Base-by-base conservation (phyloP, 1,139 yeast genomes). In the Suhomyces maxii region DNA sequence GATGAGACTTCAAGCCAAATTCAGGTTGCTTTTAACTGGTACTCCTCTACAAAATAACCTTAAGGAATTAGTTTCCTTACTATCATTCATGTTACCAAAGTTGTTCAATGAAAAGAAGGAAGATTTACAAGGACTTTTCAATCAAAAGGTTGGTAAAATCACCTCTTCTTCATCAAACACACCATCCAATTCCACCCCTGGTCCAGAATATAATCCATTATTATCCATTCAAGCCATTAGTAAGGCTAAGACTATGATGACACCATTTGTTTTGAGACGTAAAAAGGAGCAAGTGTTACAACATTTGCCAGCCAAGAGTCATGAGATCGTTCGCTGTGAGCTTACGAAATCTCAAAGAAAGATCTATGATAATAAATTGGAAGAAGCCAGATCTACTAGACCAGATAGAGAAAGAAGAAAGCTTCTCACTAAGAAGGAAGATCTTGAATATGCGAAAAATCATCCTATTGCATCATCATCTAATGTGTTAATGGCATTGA, bases 231-330 rank as follows among this genome's bases (percentile, higher is more conserved):
- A 93, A 66, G 95, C 99, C 1, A 90, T 93, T 50, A 79, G 83
- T 37, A 87, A 90, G 60, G 99, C 99, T 7, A 89, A 89, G 64
- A 86, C 95, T 3, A 93, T 93, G 97, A 93, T 93, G 99, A 87
- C 96, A 2, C 99, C 99, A 6, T 93, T 93, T 69, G 93, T 93
- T 8, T 73, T 93, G 57, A 79, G 99, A 64, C 83, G 99, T 63
- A 86, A 86, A 60, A 93, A 93, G 69, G 87, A 82, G 48, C 98
- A 93, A 65, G 99, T 93, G 9, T 76, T 93, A 61, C 82, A 87
- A 60, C 95, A 93, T 63, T 72, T 93, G 53, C 99, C 99, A 0
- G 76, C 79, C 28, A 93, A 95, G 61, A 68, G 73, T 41, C 89
- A 85, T 52, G 71, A 71, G 39, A 77, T 86, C 36, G 80, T 80